Percentiles rank a stretch among this genome's conserved stretches.
Conservation (phyloP, 345 rosid genomes). For the Sonneratia alba region DNA sequence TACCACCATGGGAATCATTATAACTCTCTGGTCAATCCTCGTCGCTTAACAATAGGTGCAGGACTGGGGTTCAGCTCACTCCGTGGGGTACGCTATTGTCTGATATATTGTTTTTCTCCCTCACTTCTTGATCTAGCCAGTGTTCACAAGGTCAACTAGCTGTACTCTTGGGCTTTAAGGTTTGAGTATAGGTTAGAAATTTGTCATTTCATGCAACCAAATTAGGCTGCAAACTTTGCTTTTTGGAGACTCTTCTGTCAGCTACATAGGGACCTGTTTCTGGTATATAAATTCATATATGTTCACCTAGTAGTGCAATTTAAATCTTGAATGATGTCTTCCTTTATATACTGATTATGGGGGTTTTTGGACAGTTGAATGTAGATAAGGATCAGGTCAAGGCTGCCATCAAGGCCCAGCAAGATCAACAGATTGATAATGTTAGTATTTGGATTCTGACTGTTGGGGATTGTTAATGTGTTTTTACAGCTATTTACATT, state of each 20-base stretch:
- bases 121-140: neutral
- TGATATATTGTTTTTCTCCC: neutral
- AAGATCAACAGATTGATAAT: constrained; percentile 91
- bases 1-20: constrained; percentile 96
- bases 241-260: neutral
- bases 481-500: neutral
- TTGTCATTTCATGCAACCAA: too few relatives aligned
- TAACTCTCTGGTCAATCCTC: constrained; percentile 93
- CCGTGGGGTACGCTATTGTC: constrained; percentile 55
- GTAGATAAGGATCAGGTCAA: constrained; percentile 89
- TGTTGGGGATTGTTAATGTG: neutral
- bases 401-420: constrained; percentile 99
- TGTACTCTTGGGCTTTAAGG: neutral
- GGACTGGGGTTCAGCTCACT: constrained; percentile 96
- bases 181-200: neutral
- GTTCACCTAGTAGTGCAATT: neutral
- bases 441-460: constrained; percentile 25
- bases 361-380: constrained; percentile 45
- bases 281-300: neutral
- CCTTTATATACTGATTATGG: neutral
- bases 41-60: constrained; percentile 75
- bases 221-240: too few relatives aligned
- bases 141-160: neutral
- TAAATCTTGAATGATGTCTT: neutral
- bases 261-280: neutral